These are phyloP conservation scores for Syzygium oleosum DNA, from an alignment of 345 rosid genomes.

Conservation along the genomic window DNA sequence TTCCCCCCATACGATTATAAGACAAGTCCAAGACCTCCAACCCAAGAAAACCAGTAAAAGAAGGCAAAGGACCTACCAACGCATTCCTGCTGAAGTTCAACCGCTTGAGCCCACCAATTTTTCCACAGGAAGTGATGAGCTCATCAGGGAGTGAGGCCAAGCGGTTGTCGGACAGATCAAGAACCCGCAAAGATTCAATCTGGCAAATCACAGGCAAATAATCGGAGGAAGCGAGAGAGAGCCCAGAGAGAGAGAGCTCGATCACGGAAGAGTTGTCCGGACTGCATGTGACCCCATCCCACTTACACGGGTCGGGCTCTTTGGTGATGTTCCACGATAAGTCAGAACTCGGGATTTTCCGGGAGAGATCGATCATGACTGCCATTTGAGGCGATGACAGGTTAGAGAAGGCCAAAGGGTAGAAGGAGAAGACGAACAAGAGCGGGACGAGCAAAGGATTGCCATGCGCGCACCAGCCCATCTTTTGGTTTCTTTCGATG, in stretches of 20 bases:
- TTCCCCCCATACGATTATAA: constrained; percentile 25
- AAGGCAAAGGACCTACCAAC: constrained; percentile 32
- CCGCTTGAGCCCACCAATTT: constrained; percentile 28
- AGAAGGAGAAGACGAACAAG: not conserved
- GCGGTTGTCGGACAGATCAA: constrained; percentile 44
- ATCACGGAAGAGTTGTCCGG: constrained; percentile 19
- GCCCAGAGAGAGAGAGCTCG: constrained; percentile 23
- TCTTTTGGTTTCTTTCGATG: not conserved
- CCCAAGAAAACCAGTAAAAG: constrained; percentile 35
- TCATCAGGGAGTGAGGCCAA: constrained; percentile 38
- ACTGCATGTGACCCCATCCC: constrained; percentile 49
- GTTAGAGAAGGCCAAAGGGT: constrained; percentile 17
- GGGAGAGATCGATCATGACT: constrained; percentile 34
- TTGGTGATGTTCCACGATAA: constrained; percentile 20
- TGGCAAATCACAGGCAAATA: constrained; percentile 38
- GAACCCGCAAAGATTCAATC: constrained; percentile 42
- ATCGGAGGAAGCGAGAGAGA: constrained; percentile 26
- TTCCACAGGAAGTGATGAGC: constrained; percentile 33
- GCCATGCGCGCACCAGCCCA: not conserved
- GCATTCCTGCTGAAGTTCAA: constrained; percentile 47
- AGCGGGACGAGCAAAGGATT: not conserved
- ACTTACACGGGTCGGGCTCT: constrained; percentile 40
- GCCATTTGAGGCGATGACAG: constrained; percentile 16
- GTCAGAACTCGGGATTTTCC: not conserved
- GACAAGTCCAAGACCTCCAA: constrained; percentile 58